These are phyloP conservation scores for Phytophthora hybrid DNA, from an alignment of 352 stramenopile genomes.

Conservation along the genomic window DNA sequence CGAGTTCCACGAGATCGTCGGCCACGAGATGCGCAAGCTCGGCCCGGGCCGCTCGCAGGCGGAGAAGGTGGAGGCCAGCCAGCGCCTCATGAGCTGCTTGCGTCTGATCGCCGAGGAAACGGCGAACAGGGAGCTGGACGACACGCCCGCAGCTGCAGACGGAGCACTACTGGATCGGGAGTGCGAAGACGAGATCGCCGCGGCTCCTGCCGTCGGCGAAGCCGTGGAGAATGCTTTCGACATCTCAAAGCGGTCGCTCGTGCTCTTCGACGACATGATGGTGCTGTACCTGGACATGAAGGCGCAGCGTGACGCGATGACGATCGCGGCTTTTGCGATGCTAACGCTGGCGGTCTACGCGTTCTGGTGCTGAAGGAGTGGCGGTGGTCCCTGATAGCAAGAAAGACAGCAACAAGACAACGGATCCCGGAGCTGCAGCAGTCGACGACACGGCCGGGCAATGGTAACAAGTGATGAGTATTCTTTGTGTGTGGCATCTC, in stretches of 20 bases:
- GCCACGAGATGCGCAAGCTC: conserved; percentile 11
- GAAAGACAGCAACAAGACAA: not conserved
- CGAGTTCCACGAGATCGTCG: conserved; percentile 27
- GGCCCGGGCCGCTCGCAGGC: conserved; percentile 1
- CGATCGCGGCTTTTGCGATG: not conserved
- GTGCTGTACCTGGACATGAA: not conserved
- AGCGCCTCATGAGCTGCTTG: conserved; percentile 17
- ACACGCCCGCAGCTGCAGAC: not conserved
- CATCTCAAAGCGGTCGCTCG: not conserved
- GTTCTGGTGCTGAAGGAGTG: conserved; percentile 13
- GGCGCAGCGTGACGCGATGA: not conserved
- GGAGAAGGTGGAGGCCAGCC: conserved; percentile 1
- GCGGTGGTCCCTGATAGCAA: not conserved
- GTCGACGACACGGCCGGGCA: not conserved
- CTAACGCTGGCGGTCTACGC: conserved; percentile 5
- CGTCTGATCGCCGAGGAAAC: not conserved
- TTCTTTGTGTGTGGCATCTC: conserved; percentile 2
- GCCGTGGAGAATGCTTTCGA: not conserved
- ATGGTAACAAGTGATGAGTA: conserved; percentile 16
- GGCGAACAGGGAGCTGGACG: not conserved
- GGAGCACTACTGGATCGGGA: not conserved
- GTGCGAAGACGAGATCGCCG: not conserved
- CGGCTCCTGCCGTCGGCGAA: not conserved
- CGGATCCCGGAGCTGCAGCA: no score
- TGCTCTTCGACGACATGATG: not conserved